Conservation (phyloP, 2,329 filamentous ascomycete genomes). For the Macrophomina pseudophaseolina region DNA sequence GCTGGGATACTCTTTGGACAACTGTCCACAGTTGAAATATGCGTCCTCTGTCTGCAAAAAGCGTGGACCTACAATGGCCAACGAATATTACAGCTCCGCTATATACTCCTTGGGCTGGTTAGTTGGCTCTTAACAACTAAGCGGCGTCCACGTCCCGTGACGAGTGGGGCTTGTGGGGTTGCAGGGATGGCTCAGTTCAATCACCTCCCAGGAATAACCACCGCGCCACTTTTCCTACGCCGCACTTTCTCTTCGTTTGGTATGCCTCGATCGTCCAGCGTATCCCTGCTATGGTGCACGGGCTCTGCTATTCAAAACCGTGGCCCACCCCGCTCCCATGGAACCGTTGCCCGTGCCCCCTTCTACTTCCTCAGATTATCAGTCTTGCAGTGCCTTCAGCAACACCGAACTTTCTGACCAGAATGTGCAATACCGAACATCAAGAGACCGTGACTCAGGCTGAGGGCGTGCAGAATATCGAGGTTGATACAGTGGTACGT, state of each 20-base stretch:
- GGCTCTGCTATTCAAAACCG: not conserved
- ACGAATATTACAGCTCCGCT: no score
- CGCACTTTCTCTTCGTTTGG: not conserved
- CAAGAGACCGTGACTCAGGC: not conserved
- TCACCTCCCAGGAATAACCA: no score
- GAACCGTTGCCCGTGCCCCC: not conserved
- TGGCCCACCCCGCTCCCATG: not conserved
- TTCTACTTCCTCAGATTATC: not conserved
- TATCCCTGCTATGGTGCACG: not conserved
- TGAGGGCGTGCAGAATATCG: constrained; percentile 4
- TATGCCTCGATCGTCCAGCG: not conserved
- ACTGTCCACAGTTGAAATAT: no score
- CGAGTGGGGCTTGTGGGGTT: no score
- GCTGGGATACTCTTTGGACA: no score
- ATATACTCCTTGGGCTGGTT: no score
- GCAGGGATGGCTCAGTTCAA: no score
- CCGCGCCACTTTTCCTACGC: no score
- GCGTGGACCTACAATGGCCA: no score
- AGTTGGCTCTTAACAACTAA: no score
- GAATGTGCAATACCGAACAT: not conserved
- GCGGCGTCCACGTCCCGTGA: no score
- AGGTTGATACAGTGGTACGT: constrained; percentile 1
- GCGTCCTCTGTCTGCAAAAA: no score
- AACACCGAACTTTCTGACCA: not conserved
- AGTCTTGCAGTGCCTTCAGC: not conserved